Evolutionary conservation across 768 basidiomycete genomes (phyloP), one percentile per base, ranked within the genome.

Genomic region (Coprinopsis cinerea): DNA sequence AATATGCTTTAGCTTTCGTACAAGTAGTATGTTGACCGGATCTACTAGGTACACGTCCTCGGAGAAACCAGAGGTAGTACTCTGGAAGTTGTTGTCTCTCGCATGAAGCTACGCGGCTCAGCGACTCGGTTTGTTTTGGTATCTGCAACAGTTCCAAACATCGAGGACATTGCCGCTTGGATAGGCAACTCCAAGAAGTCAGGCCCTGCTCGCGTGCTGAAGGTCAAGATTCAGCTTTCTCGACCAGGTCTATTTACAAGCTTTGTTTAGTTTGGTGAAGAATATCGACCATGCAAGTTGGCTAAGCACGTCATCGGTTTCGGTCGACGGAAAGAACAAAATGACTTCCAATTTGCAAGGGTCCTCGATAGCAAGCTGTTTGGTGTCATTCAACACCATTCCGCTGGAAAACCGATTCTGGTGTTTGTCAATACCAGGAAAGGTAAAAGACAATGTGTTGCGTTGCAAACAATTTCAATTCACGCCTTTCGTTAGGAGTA

Each of bases 121-220:
- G 63, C 66, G 1, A 81, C 91, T 22, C 83, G 96, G 5, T 94
- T 98, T 62, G 67, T 96, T 25, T 77, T 96, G 15, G 81, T 97
- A 32, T 95, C 92, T 0, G 95, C 95, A 4, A 97, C 95, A 0
- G 87, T 92, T 11, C 95, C 95, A 0, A 98, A 99, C 57, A 86
- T 93, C 44, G 72, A 81, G 23, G 95, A 99, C 55, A 81, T 99
- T 25, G 92, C 92, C 1, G 65, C 69, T 47, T 99, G 95, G 95
- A 83, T 98, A 40, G 83, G 85, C 36, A 73, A 68, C 44, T 53
- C 60, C 49, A 59, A 59, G 25, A 52, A 59, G 23, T 55, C 44
- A 3, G 66, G 62, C 1, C 69, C 78, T 23, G 92, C 91, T 1
- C 70, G 67, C 44, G 75, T 87, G 20, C 88, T 85, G 57, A 77